Conservation (phyloP, 2,329 filamentous ascomycete genomes). For the Colletotrichum godetiae region DNA sequence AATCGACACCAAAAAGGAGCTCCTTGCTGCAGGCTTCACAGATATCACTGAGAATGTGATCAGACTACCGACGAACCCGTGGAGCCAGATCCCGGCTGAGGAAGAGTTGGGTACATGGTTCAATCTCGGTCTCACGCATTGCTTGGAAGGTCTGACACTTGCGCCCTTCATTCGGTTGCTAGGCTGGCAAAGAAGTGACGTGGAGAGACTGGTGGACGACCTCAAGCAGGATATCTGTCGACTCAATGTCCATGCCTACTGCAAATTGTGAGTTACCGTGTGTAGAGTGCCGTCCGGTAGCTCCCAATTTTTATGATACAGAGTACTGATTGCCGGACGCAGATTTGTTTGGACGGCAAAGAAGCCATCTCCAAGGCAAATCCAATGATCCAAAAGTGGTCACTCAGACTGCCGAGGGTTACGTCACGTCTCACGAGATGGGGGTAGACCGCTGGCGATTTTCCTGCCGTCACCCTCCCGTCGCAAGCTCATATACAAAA, state of each 20-base stretch:
- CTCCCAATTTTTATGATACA: background rate
- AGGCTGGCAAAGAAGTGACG: conserved; percentile 69
- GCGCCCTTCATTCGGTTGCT: conserved; percentile 76
- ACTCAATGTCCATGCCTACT: conserved; percentile 77
- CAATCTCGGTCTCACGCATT: conserved; percentile 80
- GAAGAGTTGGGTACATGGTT: conserved; percentile 85
- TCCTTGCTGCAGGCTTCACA: conserved; percentile 80
- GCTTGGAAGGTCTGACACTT: conserved; percentile 78
- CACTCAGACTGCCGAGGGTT: conserved; percentile 11
- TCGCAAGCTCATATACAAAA: conserved; percentile 6
- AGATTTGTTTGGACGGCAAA: conserved; percentile 39
- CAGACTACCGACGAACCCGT: conserved; percentile 79
- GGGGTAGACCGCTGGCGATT: background rate
- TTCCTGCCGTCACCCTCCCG: conserved; percentile 32
- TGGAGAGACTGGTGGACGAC: conserved; percentile 69
- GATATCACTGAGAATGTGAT: conserved; percentile 80
- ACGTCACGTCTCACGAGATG: background rate
- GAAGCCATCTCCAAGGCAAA: conserved; percentile 34
- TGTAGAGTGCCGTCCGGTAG: conserved; percentile 14
- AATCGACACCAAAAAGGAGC: conserved; percentile 58
- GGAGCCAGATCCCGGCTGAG: conserved; percentile 72
- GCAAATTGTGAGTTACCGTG: conserved; percentile 74
- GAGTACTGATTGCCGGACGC: conserved; percentile 15
- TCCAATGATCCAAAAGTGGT: conserved; percentile 25
- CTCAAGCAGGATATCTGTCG: conserved; percentile 77